Percentiles rank a stretch among this genome's conserved stretches.
These are phyloP conservation scores for Paraconiothyrium brasiliense DNA, from an alignment of 2,329 filamentous ascomycete species.

Conservation along the genomic window DNA sequence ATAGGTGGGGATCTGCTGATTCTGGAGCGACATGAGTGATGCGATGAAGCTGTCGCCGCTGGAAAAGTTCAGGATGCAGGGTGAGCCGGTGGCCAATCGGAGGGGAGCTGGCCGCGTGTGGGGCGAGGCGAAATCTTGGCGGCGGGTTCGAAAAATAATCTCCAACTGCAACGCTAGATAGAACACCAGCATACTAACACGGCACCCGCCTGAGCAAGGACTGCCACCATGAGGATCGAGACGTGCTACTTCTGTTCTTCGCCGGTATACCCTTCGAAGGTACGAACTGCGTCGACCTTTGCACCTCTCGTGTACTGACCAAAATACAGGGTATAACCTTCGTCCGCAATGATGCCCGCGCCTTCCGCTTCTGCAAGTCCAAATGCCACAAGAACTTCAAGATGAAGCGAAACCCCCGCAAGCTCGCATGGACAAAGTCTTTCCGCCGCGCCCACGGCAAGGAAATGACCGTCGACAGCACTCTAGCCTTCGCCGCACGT, in stretches of 20 bases:
- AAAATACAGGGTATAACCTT: conserved; percentile 65
- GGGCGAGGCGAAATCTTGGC: conserved; percentile 11
- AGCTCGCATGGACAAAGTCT: conserved; percentile 79
- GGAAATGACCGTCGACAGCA: conserved; percentile 86
- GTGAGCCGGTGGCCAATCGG: not conserved
- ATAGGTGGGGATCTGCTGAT: conserved; percentile 11
- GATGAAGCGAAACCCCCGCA: conserved; percentile 97
- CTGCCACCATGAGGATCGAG: conserved; percentile 47
- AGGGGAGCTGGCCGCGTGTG: not conserved
- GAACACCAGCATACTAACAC: not conserved
- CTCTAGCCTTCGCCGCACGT: conserved; percentile 88
- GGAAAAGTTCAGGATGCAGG: conserved; percentile 17
- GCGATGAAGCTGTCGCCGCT: not conserved
- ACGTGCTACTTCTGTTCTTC: conserved; percentile 75
- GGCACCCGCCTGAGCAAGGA: not conserved
- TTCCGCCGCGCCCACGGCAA: conserved; percentile 60
- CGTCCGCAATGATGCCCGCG: conserved; percentile 61
- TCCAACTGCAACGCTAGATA: not conserved
- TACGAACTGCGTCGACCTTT: not conserved
- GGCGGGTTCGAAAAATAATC: not conserved
- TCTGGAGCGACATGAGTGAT: conserved; percentile 15
- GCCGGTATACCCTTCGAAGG: conserved; percentile 54
- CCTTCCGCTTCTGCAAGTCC: conserved; percentile 68
- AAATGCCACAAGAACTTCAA: conserved; percentile 77
- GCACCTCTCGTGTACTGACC: not conserved